Percentiles rank a stretch among this genome's conserved stretches.
Evolutionary conservation across 768 basidiomycete species (phyloP).

Genomic region (Favolaschia claudopus): DNA sequence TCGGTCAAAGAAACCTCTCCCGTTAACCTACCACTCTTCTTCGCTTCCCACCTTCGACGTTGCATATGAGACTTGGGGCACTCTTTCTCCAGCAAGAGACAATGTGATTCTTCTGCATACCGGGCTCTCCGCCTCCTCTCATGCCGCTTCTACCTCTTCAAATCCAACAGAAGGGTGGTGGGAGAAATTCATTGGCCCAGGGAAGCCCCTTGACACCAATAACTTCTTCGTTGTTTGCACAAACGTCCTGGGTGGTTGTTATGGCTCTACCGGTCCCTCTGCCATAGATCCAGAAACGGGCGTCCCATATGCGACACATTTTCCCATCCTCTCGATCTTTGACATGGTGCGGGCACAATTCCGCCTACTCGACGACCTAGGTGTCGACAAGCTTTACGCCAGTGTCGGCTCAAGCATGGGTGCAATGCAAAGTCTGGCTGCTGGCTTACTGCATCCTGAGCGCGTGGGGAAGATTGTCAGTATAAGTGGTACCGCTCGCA

Average conservation of each 20-base stretch:
- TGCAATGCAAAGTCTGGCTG: conserved; percentile 95
- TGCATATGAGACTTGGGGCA: conserved; percentile 99
- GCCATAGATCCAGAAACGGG: conserved; percentile 75
- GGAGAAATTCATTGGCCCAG: conserved; percentile 98
- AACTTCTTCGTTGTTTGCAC: conserved; percentile 94
- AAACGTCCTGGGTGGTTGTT: conserved; percentile 97
- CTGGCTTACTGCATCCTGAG: conserved; percentile 91
- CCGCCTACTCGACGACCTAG: conserved; percentile 81
- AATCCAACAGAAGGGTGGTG: conserved; percentile 95
- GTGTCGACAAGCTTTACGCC: conserved; percentile 87
- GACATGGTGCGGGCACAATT: conserved; percentile 99
- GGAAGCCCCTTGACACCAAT: conserved; percentile 91
- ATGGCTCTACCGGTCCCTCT: conserved; percentile 95
- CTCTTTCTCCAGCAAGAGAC: conserved; percentile 74
- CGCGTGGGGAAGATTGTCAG: conserved; percentile 90
- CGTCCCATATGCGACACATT: conserved; percentile 84
- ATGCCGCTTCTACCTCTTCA: conserved; percentile 81
- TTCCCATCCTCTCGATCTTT: conserved; percentile 92
- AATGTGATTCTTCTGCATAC: conserved; percentile 97
- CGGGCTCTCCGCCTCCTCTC: conserved; percentile 94
- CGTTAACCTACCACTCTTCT: conserved; percentile 59
- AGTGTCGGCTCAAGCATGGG: conserved; percentile 97
- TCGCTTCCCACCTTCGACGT: conserved; percentile 79
- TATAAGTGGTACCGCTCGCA: conserved; percentile 94
- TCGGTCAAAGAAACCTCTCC: conserved; percentile 66